Conservation (phyloP, 129 eudicot genomes). For the Oenanthe sinensis region DNA sequence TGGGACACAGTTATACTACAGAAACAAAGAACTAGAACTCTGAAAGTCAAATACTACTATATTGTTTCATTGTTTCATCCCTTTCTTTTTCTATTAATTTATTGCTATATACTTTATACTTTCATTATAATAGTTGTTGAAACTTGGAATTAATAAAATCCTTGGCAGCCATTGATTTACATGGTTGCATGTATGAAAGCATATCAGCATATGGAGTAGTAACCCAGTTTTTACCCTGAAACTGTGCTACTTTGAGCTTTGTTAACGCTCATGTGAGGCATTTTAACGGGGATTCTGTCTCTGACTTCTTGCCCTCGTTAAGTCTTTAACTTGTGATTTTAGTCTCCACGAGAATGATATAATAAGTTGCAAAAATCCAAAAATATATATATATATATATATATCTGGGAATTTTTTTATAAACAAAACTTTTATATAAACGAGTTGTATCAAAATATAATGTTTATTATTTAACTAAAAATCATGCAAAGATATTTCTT, state of each 20-base stretch:
- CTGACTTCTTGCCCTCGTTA: background rate
- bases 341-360: background rate
- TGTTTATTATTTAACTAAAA: too few relatives aligned
- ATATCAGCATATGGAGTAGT: background rate
- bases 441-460: too few relatives aligned
- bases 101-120: background rate
- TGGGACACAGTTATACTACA: slow-evolving; percentile 7
- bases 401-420: too few relatives aligned
- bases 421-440: too few relatives aligned
- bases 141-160: background rate
- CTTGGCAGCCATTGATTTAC: background rate
- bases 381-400: too few relatives aligned
- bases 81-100: background rate
- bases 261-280: background rate
- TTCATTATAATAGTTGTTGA: background rate
- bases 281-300: slow-evolving; percentile 2
- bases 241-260: background rate
- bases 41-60: background rate
- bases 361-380: too few relatives aligned
- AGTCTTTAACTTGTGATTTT: background rate
- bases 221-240: background rate
- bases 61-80: background rate
- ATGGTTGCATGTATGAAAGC: background rate
- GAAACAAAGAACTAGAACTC: slow-evolving; percentile 5
- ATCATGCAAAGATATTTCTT: too few relatives aligned